Base-by-base conservation (phyloP, 768 basidiomycete genomes). In the Lentinula guzmanii region DNA sequence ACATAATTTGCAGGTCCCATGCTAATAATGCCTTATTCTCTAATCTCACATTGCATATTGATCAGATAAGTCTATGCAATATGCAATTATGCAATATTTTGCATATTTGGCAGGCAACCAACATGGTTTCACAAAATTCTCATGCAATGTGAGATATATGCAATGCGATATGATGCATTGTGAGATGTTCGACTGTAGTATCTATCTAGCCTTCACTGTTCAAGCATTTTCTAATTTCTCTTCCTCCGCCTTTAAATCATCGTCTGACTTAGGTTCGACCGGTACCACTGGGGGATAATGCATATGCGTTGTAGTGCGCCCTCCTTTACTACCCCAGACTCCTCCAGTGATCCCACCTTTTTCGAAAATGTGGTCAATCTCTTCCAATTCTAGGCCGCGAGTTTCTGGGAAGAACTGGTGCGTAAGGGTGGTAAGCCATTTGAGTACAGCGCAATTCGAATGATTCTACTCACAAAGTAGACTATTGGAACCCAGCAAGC, bases 401-500 rank as follows among this genome's bases (percentile, higher is more conserved):
- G 76, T 77, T 62, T 75, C 71, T 1, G 71, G 72, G 68, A 72
- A 73, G 62, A 73, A 73, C 68, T 69, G 50, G 24, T 5, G 0
- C 31, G 15, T 13, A 35, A 16, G 18, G 54, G 43, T 46, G 39
- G 46, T 42, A 11, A 66, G 65, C 53, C 62, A 50, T 65, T 65
- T 21, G 64, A 16, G 16, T 43, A 16, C 42, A 18, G 2, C 7
- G 42, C 42, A 52, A 62, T 64, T 37, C 4, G 10, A 55, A 35
- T 18, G 10, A 53, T 42, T 18, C 2, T 16, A 50, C 43, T 46
- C 21, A 52, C 61, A 37, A 52, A 43, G 11, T 37, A n/a, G 24
- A 77, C 75, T 18, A 80, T 67, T 3, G 76, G 74, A 11, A 79
- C 73, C 75, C 76, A 79, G 48, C 73, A 71, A 24, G 77, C 76